Conservation (phyloP, 1,139 yeast species). For the Blastobotrys capitulatus region DNA sequence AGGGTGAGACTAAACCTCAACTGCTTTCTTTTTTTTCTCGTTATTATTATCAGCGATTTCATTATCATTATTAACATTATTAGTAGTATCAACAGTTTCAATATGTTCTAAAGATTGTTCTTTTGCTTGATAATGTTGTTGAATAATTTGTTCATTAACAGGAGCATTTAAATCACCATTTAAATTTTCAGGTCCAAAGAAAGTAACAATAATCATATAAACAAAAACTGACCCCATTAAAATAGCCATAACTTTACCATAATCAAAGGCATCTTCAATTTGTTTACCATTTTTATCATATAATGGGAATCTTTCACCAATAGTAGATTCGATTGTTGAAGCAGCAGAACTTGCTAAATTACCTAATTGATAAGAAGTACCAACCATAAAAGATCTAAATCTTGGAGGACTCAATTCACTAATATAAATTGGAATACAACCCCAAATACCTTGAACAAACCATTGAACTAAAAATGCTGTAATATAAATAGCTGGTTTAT, state of each 20-base stretch:
- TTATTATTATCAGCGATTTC: no score
- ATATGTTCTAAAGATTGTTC: not conserved
- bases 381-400: constrained; percentile 47
- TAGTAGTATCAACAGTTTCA: not conserved
- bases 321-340: constrained; percentile 50
- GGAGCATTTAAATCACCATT: constrained; percentile 24
- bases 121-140: not conserved
- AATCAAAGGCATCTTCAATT: constrained; percentile 31
- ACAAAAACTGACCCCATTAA: constrained; percentile 54
- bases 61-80: no score
- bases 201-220: constrained; percentile 45
- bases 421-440: constrained; percentile 69
- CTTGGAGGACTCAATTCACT: constrained; percentile 53
- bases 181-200: constrained; percentile 73
- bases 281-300: constrained; percentile 29
- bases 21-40: no score
- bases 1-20: no score
- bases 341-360: constrained; percentile 55
- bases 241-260: constrained; percentile 52
- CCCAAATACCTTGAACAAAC: constrained; percentile 87
- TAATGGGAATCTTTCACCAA: constrained; percentile 47
- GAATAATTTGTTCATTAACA: not conserved
- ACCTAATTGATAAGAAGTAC: constrained; percentile 54
- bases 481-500: constrained; percentile 55
- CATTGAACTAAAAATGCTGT: constrained; percentile 75